Evolutionary conservation across 306 rosid species (phyloP).

Genomic region (Cucurbita argyrosperma): DNA sequence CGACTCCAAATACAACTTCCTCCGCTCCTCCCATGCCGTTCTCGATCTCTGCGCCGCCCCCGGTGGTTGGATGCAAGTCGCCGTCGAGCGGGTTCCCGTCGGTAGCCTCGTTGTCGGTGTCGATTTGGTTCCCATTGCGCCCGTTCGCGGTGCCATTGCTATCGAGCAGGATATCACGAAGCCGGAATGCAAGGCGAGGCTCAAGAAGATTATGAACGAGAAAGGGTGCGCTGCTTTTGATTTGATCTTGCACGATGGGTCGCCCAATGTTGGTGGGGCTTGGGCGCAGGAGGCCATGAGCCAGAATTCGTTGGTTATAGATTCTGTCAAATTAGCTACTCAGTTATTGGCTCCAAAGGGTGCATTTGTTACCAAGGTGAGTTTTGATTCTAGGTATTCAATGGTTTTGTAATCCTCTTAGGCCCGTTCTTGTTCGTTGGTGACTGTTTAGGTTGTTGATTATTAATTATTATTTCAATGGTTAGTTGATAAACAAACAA

Average conservation of each 20-base stretch:
- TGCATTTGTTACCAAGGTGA: slow-evolving; percentile 66
- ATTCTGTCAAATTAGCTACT: slow-evolving; percentile 67
- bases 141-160: slow-evolving; percentile 56
- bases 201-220: slow-evolving; percentile 51
- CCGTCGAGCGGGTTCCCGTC: slow-evolving; percentile 71
- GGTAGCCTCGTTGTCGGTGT: slow-evolving; percentile 62
- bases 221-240: slow-evolving; percentile 38
- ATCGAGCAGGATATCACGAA: slow-evolving; percentile 74
- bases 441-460: background rate
- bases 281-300: slow-evolving; percentile 88
- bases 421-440: background rate
- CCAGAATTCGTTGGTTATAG: slow-evolving; percentile 82
- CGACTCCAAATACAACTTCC: slow-evolving; percentile 48
- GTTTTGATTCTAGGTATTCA: background rate
- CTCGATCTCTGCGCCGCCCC: slow-evolving; percentile 99
- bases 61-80: slow-evolving; percentile 98
- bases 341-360: slow-evolving; percentile 77
- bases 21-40: slow-evolving; percentile 60
- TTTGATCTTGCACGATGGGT: slow-evolving; percentile 70
- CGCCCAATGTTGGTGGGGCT: slow-evolving; percentile 86
- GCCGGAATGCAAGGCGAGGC: slow-evolving; percentile 48
- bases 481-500: background rate
- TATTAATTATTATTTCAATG: background rate
- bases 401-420: background rate
- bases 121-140: slow-evolving; percentile 66